Evolutionary conservation across 805 yeast genomes (phyloP), one percentile per base, ranked within the genome.

Genomic region (Wickerhamomyces rabaulensis): DNA sequence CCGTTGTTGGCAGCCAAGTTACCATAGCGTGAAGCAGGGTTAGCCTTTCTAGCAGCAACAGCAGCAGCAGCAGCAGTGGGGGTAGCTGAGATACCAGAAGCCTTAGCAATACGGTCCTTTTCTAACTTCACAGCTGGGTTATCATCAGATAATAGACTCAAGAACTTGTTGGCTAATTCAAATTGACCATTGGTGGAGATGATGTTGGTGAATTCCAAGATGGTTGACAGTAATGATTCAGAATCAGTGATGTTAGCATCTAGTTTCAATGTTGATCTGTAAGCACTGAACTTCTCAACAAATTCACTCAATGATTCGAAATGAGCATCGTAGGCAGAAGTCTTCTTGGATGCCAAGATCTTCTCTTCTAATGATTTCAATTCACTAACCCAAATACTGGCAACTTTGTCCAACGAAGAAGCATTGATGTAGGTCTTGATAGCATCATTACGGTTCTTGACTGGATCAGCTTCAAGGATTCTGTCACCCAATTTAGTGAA

Each of bases 371-470:
- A 59, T 1, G 70, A 60, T 41, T 74, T 67, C 58, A 85, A 69
- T 65, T 94, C 99, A 23, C 79, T 71, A 44, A 87, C 75, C 99
- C 99, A 94, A 52, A 94, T 78, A 12, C 71, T 64, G 5, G 95
- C 79, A 41, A 89, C 82, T 59, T 83, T 86, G 51, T 85, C 95
- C 44, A 90, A 71, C 4, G 94, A 82, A 39, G 81, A 78, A 26
- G 96, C 96, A 19, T 89, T 86, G 53, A 89, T 71, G 63, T 83
- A 94, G 52, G 90, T 81, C 29, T 78, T 65, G 40, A 92, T 70
- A 2, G 99, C 96, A 61, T 82, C 76, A 56, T 82, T 79, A 63
- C 97, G 79, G 45, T 76, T 67, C 15, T 71, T 67, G 2, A 74
- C 68, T 1, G 69, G 69, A 20, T 72, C 69, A 7, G 76, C 69